phyloP scores from a whole-genome alignment of 2,329 filamentous ascomycete genomes.

The Alternaria arbusti region DNA sequence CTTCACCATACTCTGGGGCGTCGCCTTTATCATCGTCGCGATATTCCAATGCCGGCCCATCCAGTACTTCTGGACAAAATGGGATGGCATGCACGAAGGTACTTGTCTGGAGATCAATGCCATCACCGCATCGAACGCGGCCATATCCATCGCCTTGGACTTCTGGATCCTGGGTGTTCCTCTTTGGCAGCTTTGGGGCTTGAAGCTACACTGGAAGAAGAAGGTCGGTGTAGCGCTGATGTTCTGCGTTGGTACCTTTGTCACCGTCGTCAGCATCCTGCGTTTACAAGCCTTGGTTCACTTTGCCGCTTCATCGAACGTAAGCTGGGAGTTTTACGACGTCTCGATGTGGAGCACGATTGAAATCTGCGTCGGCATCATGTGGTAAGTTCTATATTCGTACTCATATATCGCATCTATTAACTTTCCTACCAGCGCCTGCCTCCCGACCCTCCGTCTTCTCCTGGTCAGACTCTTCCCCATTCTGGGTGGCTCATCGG shows the following conservation, averaged over 20 bases:
- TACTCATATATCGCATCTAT: not conserved
- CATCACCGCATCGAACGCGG: slow-evolving; percentile 41
- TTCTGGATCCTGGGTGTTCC: slow-evolving; percentile 46
- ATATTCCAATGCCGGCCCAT: slow-evolving; percentile 48
- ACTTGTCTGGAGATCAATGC: slow-evolving; percentile 46
- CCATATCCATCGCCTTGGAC: slow-evolving; percentile 44
- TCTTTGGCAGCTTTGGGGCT: slow-evolving; percentile 40
- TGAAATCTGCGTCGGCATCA: slow-evolving; percentile 53
- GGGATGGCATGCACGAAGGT: slow-evolving; percentile 39
- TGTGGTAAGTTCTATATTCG: slow-evolving; percentile 33
- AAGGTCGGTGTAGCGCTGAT: slow-evolving; percentile 49
- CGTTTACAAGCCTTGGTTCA: slow-evolving; percentile 52
- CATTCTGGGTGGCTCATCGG: slow-evolving; percentile 43
- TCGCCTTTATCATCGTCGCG: slow-evolving; percentile 25
- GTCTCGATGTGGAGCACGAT: slow-evolving; percentile 52
- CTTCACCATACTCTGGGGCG: slow-evolving; percentile 35
- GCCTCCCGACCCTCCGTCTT: slow-evolving; percentile 50
- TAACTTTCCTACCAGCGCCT: slow-evolving; percentile 34
- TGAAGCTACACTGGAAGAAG: slow-evolving; percentile 47
- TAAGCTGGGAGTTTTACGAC: slow-evolving; percentile 50
- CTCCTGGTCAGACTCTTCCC: slow-evolving; percentile 48
- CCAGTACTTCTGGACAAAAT: slow-evolving; percentile 43
- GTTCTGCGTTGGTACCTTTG: slow-evolving; percentile 50
- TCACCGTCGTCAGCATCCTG: slow-evolving; percentile 54
- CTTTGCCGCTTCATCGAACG: slow-evolving; percentile 52